Evolutionary conservation across 495 filamentous ascomycete species (phyloP).

Genomic region (Neurospora discreta): DNA sequence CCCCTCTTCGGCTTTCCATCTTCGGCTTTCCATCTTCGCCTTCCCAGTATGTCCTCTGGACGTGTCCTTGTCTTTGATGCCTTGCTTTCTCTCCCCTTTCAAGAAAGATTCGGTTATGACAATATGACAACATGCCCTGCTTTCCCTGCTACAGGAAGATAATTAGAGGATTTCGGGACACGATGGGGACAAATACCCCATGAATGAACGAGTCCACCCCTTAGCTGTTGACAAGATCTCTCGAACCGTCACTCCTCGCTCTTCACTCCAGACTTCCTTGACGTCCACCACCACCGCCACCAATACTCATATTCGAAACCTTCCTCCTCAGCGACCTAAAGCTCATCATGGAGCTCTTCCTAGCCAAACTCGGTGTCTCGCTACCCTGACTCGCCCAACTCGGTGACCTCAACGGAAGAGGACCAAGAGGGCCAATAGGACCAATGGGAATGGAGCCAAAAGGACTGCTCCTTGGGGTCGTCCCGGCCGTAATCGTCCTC

Average conservation of each 20-base stretch:
- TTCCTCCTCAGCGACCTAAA: background rate
- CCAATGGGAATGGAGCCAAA: background rate
- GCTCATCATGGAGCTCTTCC: background rate
- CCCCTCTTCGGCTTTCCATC: background rate
- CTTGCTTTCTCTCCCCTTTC: no score
- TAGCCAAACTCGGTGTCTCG: background rate
- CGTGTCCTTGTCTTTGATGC: no score
- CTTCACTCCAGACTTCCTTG: background rate
- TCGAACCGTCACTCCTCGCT: background rate
- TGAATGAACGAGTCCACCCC: background rate
- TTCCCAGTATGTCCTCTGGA: no score
- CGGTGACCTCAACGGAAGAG: background rate
- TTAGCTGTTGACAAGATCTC: background rate
- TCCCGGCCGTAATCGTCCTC: background rate
- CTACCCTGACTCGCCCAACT: background rate
- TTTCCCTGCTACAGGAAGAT: no score
- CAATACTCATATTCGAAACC: background rate
- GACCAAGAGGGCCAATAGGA: background rate
- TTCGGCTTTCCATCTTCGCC: no score
- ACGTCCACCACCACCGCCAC: background rate
- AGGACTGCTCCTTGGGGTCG: background rate
- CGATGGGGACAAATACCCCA: background rate
- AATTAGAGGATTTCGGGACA: no score
- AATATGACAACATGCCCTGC: no score
- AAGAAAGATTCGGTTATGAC: no score